Evolutionary conservation across 208 protist genomes (phyloP), one percentile per base, ranked within the genome.

Genomic region (Wallacemonas collosoma): DNA sequence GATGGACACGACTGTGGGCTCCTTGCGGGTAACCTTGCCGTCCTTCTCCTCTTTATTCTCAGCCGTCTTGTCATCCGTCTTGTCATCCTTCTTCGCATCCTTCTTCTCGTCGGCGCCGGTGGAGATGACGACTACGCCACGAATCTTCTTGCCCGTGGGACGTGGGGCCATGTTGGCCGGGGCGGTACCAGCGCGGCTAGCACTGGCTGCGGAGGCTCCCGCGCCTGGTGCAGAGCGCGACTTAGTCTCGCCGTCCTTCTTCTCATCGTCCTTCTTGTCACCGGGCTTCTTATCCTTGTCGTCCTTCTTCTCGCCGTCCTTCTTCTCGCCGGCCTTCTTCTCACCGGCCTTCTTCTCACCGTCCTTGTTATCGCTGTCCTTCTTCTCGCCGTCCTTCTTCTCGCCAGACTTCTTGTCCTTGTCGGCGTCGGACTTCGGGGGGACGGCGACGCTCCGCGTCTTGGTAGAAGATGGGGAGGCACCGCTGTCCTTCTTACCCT

Each of bases 21-120:
- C 79, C 75, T 90, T 90, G 63, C 73, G 66, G 39, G 50, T 74
- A 14, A 85, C 47, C 79, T 86, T 87, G 8, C 60, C 76, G 35
- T 75, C 73, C 65, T 82, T 69, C 71, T 80, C 76, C 8, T 64
- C 56, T n/a, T 68, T 63, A n/a, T 67, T 53, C 51, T 85, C 73
- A 48, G 39, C 17, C 55, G 75, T 68, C 64, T 63, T 71, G 44
- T 76, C 51, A 39, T 60, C 62, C 38, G 73, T 41, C 66, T 77
- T 69, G 62, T 73, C 60, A 2, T 77, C 68, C 2, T 71, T 72
- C 54, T 68, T 72, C 60, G 58, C 40, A 44, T 68, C 40, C 60
- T 75, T 64, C n/a, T 68, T 39, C 35, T 61, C 44, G 12, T 48
- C 65, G 45, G 0, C 45, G 6, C 41, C 38, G 50, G 38, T 45